Conservation (phyloP, 1,139 yeast genomes). For the Saccharomyces hybrid region DNA sequence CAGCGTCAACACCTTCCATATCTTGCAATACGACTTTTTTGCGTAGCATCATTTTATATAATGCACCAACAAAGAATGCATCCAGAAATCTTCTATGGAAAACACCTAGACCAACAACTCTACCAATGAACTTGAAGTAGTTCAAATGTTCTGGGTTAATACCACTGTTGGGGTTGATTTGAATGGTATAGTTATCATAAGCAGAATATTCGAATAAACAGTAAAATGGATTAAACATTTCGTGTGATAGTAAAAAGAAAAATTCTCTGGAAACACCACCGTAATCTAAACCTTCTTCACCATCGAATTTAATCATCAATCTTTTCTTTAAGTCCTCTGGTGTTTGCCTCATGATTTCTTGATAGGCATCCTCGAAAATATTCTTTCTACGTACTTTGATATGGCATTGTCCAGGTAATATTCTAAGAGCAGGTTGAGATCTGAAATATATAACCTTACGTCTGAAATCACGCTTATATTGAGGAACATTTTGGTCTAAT, state of each 20-base stretch:
- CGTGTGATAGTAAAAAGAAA: conserved; percentile 91
- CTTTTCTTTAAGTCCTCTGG: conserved; percentile 97
- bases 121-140: conserved; percentile 95
- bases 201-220: conserved; percentile 96
- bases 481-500: conserved; percentile 96
- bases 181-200: conserved; percentile 94
- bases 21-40: conserved; percentile 93
- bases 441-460: conserved; percentile 95
- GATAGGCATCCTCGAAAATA: conserved; percentile 94
- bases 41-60: conserved; percentile 94
- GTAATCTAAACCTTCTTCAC: conserved; percentile 98
- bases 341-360: conserved; percentile 97
- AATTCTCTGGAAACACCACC: conserved; percentile 99
- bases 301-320: conserved; percentile 95
- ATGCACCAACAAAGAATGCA: conserved; percentile 96
- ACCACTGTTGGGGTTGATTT: conserved; percentile 96
- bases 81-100: conserved; percentile 97
- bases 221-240: conserved; percentile 97
- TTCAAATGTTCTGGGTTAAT: conserved; percentile 97
- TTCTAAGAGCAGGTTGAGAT: conserved; percentile 95
- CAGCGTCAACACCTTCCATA: conserved; percentile 98
- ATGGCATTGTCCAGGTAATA: conserved; percentile 97
- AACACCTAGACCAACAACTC: conserved; percentile 96
- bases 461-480: conserved; percentile 97
- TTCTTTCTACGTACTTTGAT: conserved; percentile 95